phyloP scores from a whole-genome alignment of 164 flowering plant species.

The Dillenia turbinata region DNA sequence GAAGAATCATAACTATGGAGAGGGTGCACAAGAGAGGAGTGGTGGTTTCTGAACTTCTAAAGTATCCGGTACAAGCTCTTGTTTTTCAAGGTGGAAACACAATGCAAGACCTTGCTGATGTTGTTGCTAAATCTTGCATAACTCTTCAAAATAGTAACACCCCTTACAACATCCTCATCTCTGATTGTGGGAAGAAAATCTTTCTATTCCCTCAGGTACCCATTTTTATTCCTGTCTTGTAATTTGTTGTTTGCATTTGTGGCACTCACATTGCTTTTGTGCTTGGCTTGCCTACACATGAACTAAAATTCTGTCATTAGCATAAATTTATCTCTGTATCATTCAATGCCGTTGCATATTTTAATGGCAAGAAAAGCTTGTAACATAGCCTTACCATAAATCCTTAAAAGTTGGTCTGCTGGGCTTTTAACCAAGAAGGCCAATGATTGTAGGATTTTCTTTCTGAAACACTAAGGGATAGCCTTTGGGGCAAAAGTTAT shows the following conservation, averaged over 20 bases:
- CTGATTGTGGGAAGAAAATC: constrained; percentile 59
- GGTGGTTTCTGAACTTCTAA: constrained; percentile 40
- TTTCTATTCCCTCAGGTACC: constrained; percentile 82
- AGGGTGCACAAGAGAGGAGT: constrained; percentile 27
- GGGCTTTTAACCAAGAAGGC: too few relatives aligned
- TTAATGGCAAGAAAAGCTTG: too few relatives aligned
- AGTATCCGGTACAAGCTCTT: constrained; percentile 75
- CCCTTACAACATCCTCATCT: constrained; percentile 74
- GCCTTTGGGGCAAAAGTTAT: too few relatives aligned
- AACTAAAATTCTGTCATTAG: too few relatives aligned
- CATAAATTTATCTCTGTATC: too few relatives aligned
- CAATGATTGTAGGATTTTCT: too few relatives aligned
- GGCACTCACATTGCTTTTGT: too few relatives aligned
- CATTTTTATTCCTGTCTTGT: background rate
- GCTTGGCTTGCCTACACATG: too few relatives aligned
- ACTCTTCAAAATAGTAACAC: constrained; percentile 69
- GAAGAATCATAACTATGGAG: constrained; percentile 19
- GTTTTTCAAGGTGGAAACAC: constrained; percentile 72
- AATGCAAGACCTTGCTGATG: constrained; percentile 47
- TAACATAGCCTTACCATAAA: too few relatives aligned
- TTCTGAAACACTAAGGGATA: too few relatives aligned
- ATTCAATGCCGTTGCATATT: too few relatives aligned
- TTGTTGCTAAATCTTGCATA: constrained; percentile 57
- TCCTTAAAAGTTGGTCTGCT: too few relatives aligned
- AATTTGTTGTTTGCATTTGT: background rate